Percentiles rank a stretch among this genome's conserved stretches.
Conservation (phyloP, 2,329 filamentous ascomycete genomes). For the Paecilomyces sp. region DNA sequence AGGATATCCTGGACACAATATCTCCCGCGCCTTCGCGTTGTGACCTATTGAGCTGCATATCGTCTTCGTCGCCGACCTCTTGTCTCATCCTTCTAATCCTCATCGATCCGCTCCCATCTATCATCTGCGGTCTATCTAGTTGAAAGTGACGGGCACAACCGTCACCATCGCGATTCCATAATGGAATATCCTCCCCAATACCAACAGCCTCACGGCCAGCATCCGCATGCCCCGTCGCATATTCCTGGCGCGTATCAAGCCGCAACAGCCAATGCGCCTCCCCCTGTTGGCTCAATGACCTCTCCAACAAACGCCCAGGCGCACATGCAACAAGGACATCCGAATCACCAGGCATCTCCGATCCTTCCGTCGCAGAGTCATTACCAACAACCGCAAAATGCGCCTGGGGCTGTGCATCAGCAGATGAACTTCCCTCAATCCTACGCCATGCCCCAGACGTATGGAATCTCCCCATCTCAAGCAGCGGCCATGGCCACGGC, state of each 20-base stretch:
- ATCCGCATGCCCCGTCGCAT: constrained; percentile 53
- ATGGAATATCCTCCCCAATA: constrained; percentile 74
- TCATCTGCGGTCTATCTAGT: constrained; percentile 2
- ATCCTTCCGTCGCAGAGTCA: constrained; percentile 70
- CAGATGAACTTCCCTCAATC: constrained; percentile 76
- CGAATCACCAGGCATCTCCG: constrained; percentile 66
- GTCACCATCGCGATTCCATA: constrained; percentile 33
- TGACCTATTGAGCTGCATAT: background rate
- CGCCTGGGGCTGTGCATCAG: constrained; percentile 53
- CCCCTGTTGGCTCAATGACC: constrained; percentile 51
- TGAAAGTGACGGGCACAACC: constrained; percentile 4
- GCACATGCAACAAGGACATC: constrained; percentile 52
- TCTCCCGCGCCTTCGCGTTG: background rate
- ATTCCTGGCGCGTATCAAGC: constrained; percentile 57
- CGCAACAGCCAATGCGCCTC: constrained; percentile 45
- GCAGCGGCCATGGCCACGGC: constrained; percentile 92
- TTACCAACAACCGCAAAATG: constrained; percentile 57
- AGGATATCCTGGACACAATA: background rate
- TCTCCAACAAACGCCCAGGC: constrained; percentile 66
- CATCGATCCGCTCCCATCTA: background rate
- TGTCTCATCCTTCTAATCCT: background rate
- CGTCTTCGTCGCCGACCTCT: background rate
- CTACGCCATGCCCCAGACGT: constrained; percentile 67
- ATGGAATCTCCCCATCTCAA: constrained; percentile 75
- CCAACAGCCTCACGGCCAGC: constrained; percentile 56